A percentile compares a stretch with the other conserved stretches of the same genome.
Conservation (phyloP, 2,329 filamentous ascomycete species). For the Fusarium nelsonii region DNA sequence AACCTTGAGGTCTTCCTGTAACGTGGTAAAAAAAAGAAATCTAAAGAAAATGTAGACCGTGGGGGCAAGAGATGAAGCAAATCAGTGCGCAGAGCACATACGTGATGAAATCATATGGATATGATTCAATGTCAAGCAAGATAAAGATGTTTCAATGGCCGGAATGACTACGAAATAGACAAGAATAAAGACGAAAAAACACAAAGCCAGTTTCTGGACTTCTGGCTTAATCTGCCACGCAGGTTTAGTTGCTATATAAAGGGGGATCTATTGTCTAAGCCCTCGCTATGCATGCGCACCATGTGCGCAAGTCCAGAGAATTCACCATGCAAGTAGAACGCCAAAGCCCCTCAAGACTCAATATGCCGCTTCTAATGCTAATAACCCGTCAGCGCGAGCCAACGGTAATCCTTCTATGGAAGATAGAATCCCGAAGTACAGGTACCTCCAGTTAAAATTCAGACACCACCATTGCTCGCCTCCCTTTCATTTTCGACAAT, state of each 20-base stretch:
- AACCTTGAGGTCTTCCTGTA: constrained; percentile 95
- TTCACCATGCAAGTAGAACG: constrained; percentile 26
- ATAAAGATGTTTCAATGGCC: constrained; percentile 34
- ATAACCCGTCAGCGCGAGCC: neutral
- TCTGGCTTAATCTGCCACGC: neutral
- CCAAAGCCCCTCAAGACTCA: constrained; percentile 5
- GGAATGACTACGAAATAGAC: constrained; percentile 48
- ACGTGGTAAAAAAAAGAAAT: constrained; percentile 35
- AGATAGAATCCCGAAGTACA: neutral
- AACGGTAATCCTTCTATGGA: neutral
- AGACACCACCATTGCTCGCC: constrained; percentile 2
- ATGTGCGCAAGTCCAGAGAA: constrained; percentile 1
- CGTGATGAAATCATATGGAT: constrained; percentile 35
- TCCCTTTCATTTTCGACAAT: constrained; percentile 3
- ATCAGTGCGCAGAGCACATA: constrained; percentile 7
- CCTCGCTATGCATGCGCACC: constrained; percentile 3
- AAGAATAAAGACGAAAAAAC: constrained; percentile 38
- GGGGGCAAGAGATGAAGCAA: constrained; percentile 17
- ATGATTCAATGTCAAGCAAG: constrained; percentile 31
- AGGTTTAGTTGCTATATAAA: constrained; percentile 10
- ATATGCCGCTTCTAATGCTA: constrained; percentile 10
- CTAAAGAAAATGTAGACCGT: constrained; percentile 29
- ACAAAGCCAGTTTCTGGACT: constrained; percentile 12
- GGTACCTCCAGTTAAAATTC: neutral
- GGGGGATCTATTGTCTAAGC: constrained; percentile 25